A percentile compares a stretch with the other conserved stretches of the same genome.
phyloP scores from a whole-genome alignment of 495 filamentous ascomycete species.

The Parachaetomium inaequale region DNA sequence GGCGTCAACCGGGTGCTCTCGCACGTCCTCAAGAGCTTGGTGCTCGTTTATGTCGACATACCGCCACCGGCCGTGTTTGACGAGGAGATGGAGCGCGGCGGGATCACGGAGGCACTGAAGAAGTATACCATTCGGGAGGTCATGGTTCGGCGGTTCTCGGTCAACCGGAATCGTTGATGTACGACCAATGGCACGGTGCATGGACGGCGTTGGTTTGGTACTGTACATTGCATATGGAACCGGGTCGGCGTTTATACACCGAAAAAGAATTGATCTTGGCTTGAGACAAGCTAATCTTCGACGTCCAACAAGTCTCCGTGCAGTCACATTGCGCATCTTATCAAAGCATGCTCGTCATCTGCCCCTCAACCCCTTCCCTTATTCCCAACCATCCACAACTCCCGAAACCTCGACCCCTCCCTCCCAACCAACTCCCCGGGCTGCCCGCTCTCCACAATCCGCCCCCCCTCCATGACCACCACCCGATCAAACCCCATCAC shows the following conservation, averaged over 20 bases:
- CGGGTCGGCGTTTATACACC: background rate
- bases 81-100: constrained; percentile 39
- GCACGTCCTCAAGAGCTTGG: constrained; percentile 82
- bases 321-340: no score
- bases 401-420: constrained; percentile 37
- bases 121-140: constrained; percentile 81
- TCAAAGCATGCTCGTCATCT: no score
- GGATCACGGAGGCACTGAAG: constrained; percentile 60
- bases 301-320: no score
- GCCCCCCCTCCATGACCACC: constrained; percentile 42
- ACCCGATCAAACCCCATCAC: constrained; percentile 48
- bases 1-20: constrained; percentile 86
- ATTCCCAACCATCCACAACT: constrained; percentile 30
- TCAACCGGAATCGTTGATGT: constrained; percentile 62
- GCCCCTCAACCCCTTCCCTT: no score
- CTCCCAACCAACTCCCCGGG: constrained; percentile 31
- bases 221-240: background rate
- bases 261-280: background rate
- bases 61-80: constrained; percentile 61
- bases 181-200: constrained; percentile 5
- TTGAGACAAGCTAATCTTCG: background rate
- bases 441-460: constrained; percentile 42
- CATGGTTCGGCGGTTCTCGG: constrained; percentile 73
- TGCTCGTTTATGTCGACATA: constrained; percentile 86
- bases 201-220: constrained; percentile 3